Evolutionary conservation across 768 basidiomycete species (phyloP).

Genomic region (Boletus coccyginus): DNA sequence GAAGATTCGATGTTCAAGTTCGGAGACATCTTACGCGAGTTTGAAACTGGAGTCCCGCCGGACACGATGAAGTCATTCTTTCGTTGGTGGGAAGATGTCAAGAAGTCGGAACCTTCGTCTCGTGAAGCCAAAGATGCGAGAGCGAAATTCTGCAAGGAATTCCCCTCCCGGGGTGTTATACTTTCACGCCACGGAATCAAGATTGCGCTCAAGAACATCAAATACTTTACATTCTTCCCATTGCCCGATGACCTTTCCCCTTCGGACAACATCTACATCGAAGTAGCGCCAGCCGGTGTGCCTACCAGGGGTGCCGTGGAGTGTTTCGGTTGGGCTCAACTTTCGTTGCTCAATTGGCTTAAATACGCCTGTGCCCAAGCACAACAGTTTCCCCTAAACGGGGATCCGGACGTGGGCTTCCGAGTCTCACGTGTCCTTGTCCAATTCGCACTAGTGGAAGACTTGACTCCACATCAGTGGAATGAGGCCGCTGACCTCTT

Average conservation of each 20-base stretch:
- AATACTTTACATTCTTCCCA: constrained; percentile 49
- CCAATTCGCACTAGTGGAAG: constrained; percentile 77
- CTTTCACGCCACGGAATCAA: not conserved
- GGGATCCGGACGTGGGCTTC: constrained; percentile 40
- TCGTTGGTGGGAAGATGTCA: constrained; percentile 6
- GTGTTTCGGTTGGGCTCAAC: constrained; percentile 73
- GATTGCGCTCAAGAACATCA: constrained; percentile 57
- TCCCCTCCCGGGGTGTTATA: constrained; percentile 45
- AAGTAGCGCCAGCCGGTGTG: constrained; percentile 52
- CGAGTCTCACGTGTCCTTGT: constrained; percentile 57
- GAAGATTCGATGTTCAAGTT: not conserved
- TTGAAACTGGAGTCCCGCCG: constrained; percentile 6
- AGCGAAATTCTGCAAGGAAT: constrained; percentile 28
- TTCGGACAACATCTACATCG: constrained; percentile 62
- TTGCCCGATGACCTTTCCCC: constrained; percentile 77
- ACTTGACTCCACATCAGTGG: constrained; percentile 51
- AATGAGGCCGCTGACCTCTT: constrained; percentile 47
- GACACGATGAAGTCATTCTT: constrained; percentile 9
- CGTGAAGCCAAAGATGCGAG: not conserved
- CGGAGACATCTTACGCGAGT: constrained; percentile 7
- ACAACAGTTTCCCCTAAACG: not conserved
- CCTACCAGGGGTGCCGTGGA: constrained; percentile 34
- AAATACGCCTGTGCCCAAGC: constrained; percentile 49
- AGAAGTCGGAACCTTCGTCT: not conserved
- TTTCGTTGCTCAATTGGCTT: constrained; percentile 73